Percentiles rank a stretch among this genome's conserved stretches.
phyloP scores from a whole-genome alignment of 129 eudicot species.

The Tagetes patula region DNA sequence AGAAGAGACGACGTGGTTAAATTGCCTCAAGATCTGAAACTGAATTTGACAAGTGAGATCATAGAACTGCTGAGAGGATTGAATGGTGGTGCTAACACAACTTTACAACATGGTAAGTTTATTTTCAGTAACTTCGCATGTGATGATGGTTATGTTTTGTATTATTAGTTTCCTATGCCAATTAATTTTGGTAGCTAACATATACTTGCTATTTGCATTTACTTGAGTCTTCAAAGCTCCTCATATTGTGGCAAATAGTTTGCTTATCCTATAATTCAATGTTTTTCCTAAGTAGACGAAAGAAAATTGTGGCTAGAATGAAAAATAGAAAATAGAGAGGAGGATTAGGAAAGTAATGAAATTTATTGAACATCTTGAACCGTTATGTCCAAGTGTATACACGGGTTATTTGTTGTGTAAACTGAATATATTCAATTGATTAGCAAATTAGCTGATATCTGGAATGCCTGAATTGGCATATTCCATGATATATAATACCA shows the following conservation, averaged over 20 bases:
- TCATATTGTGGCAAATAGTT: background rate
- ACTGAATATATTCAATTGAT: background rate
- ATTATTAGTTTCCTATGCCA: background rate
- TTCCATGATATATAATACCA: too few species aligned
- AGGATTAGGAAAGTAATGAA: background rate
- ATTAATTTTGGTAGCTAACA: background rate
- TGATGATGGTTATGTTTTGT: conserved; percentile 3
- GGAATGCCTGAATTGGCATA: background rate
- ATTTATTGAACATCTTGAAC: background rate
- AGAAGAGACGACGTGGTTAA: conserved; percentile 40
- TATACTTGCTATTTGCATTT: background rate
- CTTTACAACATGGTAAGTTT: conserved; percentile 65
- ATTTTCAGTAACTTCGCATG: conserved; percentile 9
- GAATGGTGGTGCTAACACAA: conserved; percentile 54
- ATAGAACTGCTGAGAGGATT: conserved; percentile 52
- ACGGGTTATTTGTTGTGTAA: background rate
- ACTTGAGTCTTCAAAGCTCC: background rate
- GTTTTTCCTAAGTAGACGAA: background rate
- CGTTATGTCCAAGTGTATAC: background rate
- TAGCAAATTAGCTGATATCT: conserved; percentile 1
- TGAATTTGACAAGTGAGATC: conserved; percentile 55
- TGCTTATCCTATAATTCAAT: background rate
- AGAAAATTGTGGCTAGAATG: background rate
- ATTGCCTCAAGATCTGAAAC: conserved; percentile 56
- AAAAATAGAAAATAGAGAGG: background rate